Evolutionary conservation across 2,329 filamentous ascomycete species (phyloP), one percentile per base, ranked within the genome.

Genomic region (Cryphonectria radicalis): DNA sequence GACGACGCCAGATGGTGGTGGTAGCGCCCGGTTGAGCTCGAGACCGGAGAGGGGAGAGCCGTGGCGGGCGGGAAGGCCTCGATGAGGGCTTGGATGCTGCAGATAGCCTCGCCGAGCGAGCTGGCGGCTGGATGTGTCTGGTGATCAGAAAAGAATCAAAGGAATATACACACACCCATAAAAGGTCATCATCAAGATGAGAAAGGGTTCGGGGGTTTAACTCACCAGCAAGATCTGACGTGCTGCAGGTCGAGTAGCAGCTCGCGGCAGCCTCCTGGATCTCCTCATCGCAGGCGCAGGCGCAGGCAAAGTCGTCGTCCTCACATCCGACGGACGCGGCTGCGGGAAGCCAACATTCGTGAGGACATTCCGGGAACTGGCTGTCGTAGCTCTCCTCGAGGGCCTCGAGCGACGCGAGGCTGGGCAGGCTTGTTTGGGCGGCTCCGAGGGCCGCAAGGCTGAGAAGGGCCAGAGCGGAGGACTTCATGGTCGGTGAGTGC

Each of bases 391-490:
- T 35, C 28, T 28, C 46, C 25, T 22, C 43, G 35, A n/a, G 65
- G 32, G 53, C 11, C 32, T 19, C 19, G 14, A 17, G n/a, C n/a
- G 37, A 28, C 1, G 8, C 19, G n/a, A 46, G 40, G 42, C 59
- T 37, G 35, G 19, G 7, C 6, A 4, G 43, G n/a, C 5, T 22
- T 13, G 10, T 10, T 7, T 67, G 55, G 6, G 66, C 55, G 43
- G 66, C 66, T 37, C 17, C 66, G 19, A 62, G n/a, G 55, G 40
- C 55, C 37, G 57, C 66, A 25, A 67, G 55, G 53, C 55, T 37
- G 40, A 62, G 59, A 43, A 67, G 17, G 37, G 40, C 55, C 35
- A 67, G 25, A 35, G 57, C 28, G 3, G n/a, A 62, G 40, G n/a
- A 11, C 66, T 67, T 67, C 66, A 67, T 67, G 10, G 37, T 62